Evolutionary conservation across 2,329 filamentous ascomycete genomes (phyloP).

Genomic region (Exophiala sp.): DNA sequence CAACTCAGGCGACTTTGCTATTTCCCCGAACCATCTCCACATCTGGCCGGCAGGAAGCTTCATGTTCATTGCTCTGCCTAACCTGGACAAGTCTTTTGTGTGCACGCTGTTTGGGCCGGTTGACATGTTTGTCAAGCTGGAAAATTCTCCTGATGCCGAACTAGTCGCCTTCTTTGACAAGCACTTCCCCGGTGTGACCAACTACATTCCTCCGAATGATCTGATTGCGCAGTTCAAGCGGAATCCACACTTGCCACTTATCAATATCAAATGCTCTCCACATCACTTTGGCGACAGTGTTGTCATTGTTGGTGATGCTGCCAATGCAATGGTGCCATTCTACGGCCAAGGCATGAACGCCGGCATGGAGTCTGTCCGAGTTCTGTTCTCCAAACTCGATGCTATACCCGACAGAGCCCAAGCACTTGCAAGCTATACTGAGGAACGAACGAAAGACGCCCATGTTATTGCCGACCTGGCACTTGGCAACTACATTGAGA

Average conservation of each 20-base stretch:
- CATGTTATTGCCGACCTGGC: constrained; percentile 90
- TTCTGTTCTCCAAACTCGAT: constrained; percentile 79
- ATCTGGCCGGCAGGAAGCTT: constrained; percentile 93
- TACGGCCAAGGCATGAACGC: constrained; percentile 98
- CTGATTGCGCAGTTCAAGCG: constrained; percentile 67
- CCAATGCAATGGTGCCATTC: constrained; percentile 97
- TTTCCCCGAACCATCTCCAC: constrained; percentile 88
- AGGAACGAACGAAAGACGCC: constrained; percentile 67
- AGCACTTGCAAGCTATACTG: constrained; percentile 68
- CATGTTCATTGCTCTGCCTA: constrained; percentile 97
- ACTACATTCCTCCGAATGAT: constrained; percentile 53
- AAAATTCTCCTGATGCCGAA: constrained; percentile 49
- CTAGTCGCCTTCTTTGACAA: constrained; percentile 69
- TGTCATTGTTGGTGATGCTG: constrained; percentile 86
- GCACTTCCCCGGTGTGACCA: constrained; percentile 77
- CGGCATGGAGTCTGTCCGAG: constrained; percentile 85
- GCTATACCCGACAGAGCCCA: constrained; percentile 41
- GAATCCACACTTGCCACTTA: constrained; percentile 87
- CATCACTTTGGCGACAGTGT: constrained; percentile 72
- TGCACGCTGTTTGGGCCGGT: constrained; percentile 87
- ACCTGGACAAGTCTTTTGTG: constrained; percentile 84
- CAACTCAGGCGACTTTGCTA: constrained; percentile 54
- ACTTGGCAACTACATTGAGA: constrained; percentile 85
- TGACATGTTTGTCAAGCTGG: constrained; percentile 61
- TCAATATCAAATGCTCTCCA: constrained; percentile 86